Percentiles rank a stretch among this genome's conserved stretches.
phyloP scores from a whole-genome alignment of 441 rosid species.

The Dalechampia spathulata region DNA sequence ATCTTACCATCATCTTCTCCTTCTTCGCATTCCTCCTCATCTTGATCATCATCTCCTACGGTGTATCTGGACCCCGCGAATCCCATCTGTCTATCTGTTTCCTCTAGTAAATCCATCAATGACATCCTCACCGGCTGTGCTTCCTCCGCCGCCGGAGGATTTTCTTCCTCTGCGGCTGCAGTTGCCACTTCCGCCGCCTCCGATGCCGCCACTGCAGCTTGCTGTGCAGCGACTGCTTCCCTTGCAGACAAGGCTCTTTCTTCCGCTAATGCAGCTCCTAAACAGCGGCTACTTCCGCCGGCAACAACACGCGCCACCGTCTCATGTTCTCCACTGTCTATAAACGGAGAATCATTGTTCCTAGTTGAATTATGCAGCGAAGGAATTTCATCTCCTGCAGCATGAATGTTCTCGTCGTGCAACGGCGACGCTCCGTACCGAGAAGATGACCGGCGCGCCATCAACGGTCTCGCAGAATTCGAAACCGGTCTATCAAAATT shows the following conservation, averaged over 20 bases:
- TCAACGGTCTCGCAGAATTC: slow-evolving; percentile 27
- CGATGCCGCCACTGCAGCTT: slow-evolving; percentile 52
- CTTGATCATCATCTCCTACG: slow-evolving; percentile 33
- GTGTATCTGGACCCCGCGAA: slow-evolving; percentile 48
- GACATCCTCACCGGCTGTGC: slow-evolving; percentile 63
- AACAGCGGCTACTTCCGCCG: slow-evolving; percentile 27
- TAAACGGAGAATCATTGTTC: not conserved
- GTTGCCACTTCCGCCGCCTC: slow-evolving; percentile 20
- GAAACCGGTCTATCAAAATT: slow-evolving; percentile 6
- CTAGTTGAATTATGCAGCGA: slow-evolving; percentile 36
- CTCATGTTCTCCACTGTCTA: slow-evolving; percentile 21
- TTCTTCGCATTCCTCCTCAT: slow-evolving; percentile 24
- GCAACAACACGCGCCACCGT: slow-evolving; percentile 23
- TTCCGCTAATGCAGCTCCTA: slow-evolving; percentile 41
- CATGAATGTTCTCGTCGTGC: slow-evolving; percentile 20
- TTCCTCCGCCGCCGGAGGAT: slow-evolving; percentile 1
- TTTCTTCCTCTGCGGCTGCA: slow-evolving; percentile 18
- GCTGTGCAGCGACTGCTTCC: slow-evolving; percentile 70
- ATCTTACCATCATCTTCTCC: slow-evolving; percentile 27
- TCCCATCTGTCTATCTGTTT: slow-evolving; percentile 66
- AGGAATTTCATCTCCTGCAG: slow-evolving; percentile 28
- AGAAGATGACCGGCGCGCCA: slow-evolving; percentile 44
- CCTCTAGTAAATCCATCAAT: slow-evolving; percentile 76
- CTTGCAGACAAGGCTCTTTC: slow-evolving; percentile 68
- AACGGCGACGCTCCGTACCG: slow-evolving; percentile 25